Conservation (phyloP, 106 monocot genomes). For the Agapanthus africanus region DNA sequence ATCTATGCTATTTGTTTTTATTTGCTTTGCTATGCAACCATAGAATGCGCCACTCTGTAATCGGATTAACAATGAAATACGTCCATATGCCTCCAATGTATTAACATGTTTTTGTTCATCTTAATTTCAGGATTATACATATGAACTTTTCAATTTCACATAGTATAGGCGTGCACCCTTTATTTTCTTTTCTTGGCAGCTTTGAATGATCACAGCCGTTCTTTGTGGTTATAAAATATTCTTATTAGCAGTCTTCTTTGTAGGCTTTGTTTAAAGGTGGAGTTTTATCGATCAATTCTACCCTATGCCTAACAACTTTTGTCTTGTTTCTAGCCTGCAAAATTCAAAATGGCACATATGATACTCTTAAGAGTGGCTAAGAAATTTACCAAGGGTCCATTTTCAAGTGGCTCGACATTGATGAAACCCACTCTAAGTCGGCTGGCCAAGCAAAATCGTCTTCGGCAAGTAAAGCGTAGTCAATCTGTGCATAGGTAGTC, state of each 20-base stretch:
- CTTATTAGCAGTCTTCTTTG: not conserved
- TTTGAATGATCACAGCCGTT: not conserved
- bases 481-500: slow-evolving; percentile 14
- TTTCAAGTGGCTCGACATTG: slow-evolving; percentile 47
- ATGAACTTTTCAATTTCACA: too few species aligned
- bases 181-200: too few species aligned
- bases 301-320: slow-evolving; percentile 3
- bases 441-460: slow-evolving; percentile 55
- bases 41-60: too few species aligned
- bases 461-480: slow-evolving; percentile 8
- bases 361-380: slow-evolving; percentile 10
- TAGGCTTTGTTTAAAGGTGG: not conserved
- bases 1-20: too few species aligned
- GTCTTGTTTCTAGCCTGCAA: not conserved
- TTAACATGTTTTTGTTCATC: too few species aligned
- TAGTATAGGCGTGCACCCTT: not conserved
- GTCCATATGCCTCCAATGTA: too few species aligned
- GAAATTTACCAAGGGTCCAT: slow-evolving; percentile 18
- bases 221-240: not conserved
- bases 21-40: too few species aligned
- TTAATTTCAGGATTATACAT: too few species aligned
- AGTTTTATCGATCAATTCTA: not conserved
- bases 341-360: slow-evolving; percentile 4
- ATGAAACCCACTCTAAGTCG: slow-evolving; percentile 90
- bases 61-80: too few species aligned